Percentiles rank a stretch among this genome's conserved stretches.
Evolutionary conservation across 169 alveolate species (phyloP).

Genomic region (Plasmodium coatneyi): DNA sequence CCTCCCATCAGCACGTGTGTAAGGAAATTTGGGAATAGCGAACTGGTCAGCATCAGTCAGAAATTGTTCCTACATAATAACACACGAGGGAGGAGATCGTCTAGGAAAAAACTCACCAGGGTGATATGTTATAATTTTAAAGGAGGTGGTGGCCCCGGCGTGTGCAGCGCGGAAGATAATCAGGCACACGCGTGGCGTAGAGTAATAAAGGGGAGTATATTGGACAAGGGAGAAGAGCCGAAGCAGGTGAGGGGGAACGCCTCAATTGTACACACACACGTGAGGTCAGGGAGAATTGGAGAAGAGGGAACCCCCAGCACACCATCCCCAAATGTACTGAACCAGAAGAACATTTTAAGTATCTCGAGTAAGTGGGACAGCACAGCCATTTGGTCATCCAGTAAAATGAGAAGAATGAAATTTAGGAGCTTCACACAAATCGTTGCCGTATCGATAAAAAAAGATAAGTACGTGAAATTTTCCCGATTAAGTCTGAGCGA

Average conservation of each 20-base stretch:
- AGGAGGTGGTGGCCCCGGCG: background rate
- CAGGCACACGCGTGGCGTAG: background rate
- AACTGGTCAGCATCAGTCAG: background rate
- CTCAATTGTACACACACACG: background rate
- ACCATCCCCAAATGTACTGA: background rate
- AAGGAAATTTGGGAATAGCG: conserved; percentile 9
- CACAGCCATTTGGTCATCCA: background rate
- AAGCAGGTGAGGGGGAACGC: background rate
- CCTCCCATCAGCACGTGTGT: conserved; percentile 12
- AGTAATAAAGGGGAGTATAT: background rate
- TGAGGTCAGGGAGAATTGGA: background rate
- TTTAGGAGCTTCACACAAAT: conserved; percentile 38
- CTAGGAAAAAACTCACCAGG: background rate
- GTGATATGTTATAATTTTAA: background rate
- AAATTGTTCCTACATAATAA: conserved; percentile 1
- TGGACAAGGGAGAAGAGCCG: background rate
- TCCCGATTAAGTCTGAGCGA: conserved; percentile 36
- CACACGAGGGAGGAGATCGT: background rate
- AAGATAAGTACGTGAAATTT: conserved; percentile 23
- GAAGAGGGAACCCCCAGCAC: background rate
- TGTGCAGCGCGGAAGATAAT: background rate
- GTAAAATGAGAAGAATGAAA: conserved; percentile 24
- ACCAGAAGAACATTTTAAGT: background rate
- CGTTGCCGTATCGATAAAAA: conserved; percentile 12
- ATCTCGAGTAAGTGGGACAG: background rate